These are phyloP conservation scores for Stachybotrys chlorohalonatus DNA, from an alignment of 2,329 filamentous ascomycete species.

Conservation along the genomic window DNA sequence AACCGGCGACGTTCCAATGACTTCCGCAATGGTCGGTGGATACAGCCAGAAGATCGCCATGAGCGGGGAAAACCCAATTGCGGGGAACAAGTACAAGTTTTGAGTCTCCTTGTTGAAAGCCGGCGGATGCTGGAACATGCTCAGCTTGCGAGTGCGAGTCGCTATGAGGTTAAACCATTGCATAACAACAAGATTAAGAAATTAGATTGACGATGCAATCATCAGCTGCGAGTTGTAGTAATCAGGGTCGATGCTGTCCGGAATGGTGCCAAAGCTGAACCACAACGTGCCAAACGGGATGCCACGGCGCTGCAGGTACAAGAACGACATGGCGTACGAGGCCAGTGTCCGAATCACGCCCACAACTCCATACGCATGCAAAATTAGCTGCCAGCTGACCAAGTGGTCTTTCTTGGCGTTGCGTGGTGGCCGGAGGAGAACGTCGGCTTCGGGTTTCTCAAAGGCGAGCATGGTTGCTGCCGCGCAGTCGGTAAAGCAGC, in stretches of 20 bases:
- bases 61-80: conserved; percentile 58
- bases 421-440: conserved; percentile 60
- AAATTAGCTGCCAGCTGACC: conserved; percentile 63
- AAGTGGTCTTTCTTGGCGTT: conserved; percentile 61
- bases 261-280: conserved; percentile 55
- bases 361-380: conserved; percentile 64
- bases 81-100: conserved; percentile 62
- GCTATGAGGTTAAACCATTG: conserved; percentile 71
- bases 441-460: conserved; percentile 67
- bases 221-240: conserved; percentile 48
- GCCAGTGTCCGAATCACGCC: conserved; percentile 53
- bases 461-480: conserved; percentile 67
- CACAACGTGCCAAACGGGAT: conserved; percentile 57
- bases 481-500: conserved; percentile 68
- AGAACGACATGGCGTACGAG: conserved; percentile 58
- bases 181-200: conserved; percentile 74
- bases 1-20: conserved; percentile 52
- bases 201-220: conserved; percentile 65
- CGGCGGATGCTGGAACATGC: conserved; percentile 65
- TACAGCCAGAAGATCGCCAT: conserved; percentile 67
- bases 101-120: conserved; percentile 53
- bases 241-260: conserved; percentile 40
- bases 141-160: conserved; percentile 54
- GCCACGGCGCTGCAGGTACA: conserved; percentile 54
- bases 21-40: conserved; percentile 52